These are phyloP conservation scores for Xylariaceae sp. DNA, from an alignment of 2,329 filamentous ascomycete genomes.

Conservation along the genomic window DNA sequence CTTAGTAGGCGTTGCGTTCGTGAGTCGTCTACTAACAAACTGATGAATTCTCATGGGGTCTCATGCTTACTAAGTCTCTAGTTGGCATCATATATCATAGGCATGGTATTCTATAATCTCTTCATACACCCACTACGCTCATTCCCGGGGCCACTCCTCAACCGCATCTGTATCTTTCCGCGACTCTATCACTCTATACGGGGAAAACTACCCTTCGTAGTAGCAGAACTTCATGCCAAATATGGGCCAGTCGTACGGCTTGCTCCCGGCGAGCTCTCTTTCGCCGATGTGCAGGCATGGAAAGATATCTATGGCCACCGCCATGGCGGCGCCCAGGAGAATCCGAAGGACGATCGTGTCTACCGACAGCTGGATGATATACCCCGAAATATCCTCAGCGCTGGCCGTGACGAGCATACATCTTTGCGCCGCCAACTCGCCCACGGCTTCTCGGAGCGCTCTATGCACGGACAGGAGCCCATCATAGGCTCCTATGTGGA, in stretches of 20 bases:
- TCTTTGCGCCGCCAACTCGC: slow-evolving; percentile 36
- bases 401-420: slow-evolving; percentile 34
- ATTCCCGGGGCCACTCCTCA: slow-evolving; percentile 28
- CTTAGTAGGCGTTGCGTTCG: slow-evolving; percentile 11
- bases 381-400: slow-evolving; percentile 36
- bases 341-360: slow-evolving; percentile 32
- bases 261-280: slow-evolving; percentile 45
- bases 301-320: slow-evolving; percentile 35
- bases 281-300: slow-evolving; percentile 39
- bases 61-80: slow-evolving; percentile 8
- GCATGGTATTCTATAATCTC: slow-evolving; percentile 22
- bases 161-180: slow-evolving; percentile 10
- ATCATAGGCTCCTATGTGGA: slow-evolving; percentile 40
- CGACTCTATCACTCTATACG: slow-evolving; percentile 2
- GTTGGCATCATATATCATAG: slow-evolving; percentile 7
- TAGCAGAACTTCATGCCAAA: slow-evolving; percentile 33
- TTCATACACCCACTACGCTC: slow-evolving; percentile 28
- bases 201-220: slow-evolving; percentile 20
- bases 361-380: slow-evolving; percentile 28
- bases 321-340: slow-evolving; percentile 23
- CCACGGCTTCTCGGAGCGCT: slow-evolving; percentile 40
- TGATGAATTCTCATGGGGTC: background rate
- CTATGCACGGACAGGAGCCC: slow-evolving; percentile 43
- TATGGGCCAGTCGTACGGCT: slow-evolving; percentile 46
- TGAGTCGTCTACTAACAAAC: slow-evolving; percentile 6